phyloP scores from a whole-genome alignment of 192 early-diverging fungal genomes.

The Coemansia sp. region DNA sequence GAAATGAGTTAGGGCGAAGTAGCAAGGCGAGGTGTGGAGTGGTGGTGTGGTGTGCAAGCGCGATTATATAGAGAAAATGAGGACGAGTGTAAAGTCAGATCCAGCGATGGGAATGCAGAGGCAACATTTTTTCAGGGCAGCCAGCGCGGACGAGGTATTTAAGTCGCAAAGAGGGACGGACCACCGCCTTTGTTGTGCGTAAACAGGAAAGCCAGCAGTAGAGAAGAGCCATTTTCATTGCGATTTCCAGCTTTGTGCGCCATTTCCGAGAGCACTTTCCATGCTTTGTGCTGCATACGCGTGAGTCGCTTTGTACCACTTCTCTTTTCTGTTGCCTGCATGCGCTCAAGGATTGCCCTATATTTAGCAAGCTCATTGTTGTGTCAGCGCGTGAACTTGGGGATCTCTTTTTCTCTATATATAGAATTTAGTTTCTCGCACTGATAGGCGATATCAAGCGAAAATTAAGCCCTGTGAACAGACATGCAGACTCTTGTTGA shows the following conservation, averaged over 20 bases:
- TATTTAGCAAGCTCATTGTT: slow-evolving; percentile 1
- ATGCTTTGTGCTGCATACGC: background rate
- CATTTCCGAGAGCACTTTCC: slow-evolving; percentile 1
- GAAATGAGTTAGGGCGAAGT: background rate
- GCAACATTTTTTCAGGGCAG: background rate
- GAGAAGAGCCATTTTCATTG: slow-evolving; percentile 1
- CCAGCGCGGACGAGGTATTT: background rate
- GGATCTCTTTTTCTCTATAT: background rate
- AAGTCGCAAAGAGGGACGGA: slow-evolving; percentile 7
- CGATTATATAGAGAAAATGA: background rate
- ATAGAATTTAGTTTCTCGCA: background rate
- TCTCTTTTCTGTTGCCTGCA: background rate
- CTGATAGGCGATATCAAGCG: background rate
- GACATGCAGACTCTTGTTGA: background rate
- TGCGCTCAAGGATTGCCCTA: background rate
- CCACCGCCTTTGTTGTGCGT: slow-evolving; percentile 7
- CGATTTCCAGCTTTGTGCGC: slow-evolving; percentile 3
- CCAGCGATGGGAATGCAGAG: background rate
- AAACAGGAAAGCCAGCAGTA: slow-evolving; percentile 7
- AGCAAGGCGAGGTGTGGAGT: background rate
- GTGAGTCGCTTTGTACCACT: background rate
- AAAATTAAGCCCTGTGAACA: background rate
- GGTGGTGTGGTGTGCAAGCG: background rate
- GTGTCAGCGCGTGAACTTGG: background rate
- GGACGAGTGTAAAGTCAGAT: background rate